Conservation (phyloP, 2,329 filamentous ascomycete species). For the Tolypocladium nubicola region DNA sequence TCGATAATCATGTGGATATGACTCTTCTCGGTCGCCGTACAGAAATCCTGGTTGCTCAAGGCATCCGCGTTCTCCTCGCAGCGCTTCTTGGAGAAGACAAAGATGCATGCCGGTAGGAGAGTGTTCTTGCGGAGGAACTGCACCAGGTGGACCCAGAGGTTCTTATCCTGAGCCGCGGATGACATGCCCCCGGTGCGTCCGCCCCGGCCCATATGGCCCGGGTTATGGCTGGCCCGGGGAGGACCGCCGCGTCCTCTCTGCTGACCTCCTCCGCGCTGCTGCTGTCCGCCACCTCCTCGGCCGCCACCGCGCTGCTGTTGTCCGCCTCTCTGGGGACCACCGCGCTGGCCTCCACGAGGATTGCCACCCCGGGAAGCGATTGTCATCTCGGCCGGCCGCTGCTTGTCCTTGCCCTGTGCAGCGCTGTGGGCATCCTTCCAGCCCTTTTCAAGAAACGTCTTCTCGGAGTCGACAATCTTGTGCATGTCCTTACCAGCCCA, state of each 20-base stretch:
- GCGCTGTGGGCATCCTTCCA: conserved; percentile 90
- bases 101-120: conserved; percentile 86
- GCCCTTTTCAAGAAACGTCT: conserved; percentile 81
- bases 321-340: conserved; percentile 24
- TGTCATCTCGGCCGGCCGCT: conserved; percentile 33
- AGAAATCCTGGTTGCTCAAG: conserved; percentile 89
- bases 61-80: conserved; percentile 97
- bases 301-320: conserved; percentile 31
- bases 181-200: conserved; percentile 79
- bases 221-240: conserved; percentile 48
- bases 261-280: conserved; percentile 39
- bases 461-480: conserved; percentile 90
- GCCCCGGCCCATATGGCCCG: conserved; percentile 82
- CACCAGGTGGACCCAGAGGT: conserved; percentile 91
- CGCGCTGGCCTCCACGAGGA: conserved; percentile 22
- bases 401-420: conserved; percentile 71
- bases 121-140: conserved; percentile 81
- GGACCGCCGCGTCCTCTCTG: conserved; percentile 42
- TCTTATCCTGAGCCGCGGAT: conserved; percentile 88
- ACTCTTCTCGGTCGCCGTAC: conserved; percentile 87
- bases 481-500: conserved; percentile 90
- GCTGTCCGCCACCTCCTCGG: conserved; percentile 36
- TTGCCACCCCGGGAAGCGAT: conserved; percentile 27
- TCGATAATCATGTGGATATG: conserved; percentile 96
- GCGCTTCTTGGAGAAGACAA: conserved; percentile 96